Conservation (phyloP, 2,329 filamentous ascomycete genomes). For the Calonectria crousiana region DNA sequence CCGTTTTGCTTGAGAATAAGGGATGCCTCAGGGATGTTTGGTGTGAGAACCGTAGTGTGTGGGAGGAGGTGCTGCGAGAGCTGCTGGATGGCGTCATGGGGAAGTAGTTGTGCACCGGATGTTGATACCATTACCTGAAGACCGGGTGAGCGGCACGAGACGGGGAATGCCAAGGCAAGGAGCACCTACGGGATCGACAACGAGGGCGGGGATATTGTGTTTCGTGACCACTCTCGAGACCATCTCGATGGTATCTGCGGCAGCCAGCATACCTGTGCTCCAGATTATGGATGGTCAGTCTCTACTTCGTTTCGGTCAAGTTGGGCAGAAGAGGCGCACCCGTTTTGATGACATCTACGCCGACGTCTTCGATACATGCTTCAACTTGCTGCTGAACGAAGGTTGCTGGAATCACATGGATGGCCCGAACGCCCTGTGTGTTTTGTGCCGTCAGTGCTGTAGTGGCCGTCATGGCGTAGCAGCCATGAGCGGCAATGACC, state of each 20-base stretch:
- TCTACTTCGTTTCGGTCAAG: not conserved
- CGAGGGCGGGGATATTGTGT: conserved; percentile 47
- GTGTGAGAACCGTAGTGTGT: conserved; percentile 76
- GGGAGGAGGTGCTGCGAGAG: conserved; percentile 73
- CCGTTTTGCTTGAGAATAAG: conserved; percentile 71
- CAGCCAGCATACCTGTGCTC: conserved; percentile 54
- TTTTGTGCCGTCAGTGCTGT: conserved; percentile 97
- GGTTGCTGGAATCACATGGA: conserved; percentile 81
- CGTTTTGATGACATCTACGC: conserved; percentile 91
- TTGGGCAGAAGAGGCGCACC: conserved; percentile 63
- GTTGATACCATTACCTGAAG: conserved; percentile 90
- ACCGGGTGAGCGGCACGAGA: conserved; percentile 22
- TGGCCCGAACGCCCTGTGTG: conserved; percentile 84
- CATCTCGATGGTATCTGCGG: conserved; percentile 53
- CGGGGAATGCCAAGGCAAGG: not conserved
- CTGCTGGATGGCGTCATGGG: conserved; percentile 71
- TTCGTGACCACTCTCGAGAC: conserved; percentile 48
- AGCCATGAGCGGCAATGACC: conserved; percentile 90
- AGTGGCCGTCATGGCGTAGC: conserved; percentile 96
- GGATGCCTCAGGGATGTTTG: conserved; percentile 81
- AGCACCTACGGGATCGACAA: conserved; percentile 54
- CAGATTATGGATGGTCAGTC: not conserved
- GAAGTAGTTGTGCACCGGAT: conserved; percentile 78
- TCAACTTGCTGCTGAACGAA: conserved; percentile 91
- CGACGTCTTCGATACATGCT: conserved; percentile 85